These are phyloP conservation scores for Pelargonium myrrhifolium DNA, from an alignment of 441 rosid genomes.

Conservation along the genomic window DNA sequence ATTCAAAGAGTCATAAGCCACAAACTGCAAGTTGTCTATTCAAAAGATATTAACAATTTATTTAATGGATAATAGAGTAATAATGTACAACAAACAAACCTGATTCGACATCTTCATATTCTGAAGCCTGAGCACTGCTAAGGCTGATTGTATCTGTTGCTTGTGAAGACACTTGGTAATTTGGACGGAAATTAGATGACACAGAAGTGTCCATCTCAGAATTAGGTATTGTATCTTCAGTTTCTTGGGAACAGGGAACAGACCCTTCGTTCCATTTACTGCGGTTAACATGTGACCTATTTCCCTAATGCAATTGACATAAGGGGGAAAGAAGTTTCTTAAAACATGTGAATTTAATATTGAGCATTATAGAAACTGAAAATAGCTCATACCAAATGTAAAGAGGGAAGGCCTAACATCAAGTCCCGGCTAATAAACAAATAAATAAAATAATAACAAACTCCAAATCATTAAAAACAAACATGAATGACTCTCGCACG, in stretches of 20 bases:
- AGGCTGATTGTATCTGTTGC: constrained; percentile 53
- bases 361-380: neutral
- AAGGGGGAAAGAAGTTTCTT: constrained; percentile 6
- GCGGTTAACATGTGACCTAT: constrained; percentile 44
- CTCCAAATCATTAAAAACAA: too few relatives aligned
- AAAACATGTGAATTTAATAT: neutral
- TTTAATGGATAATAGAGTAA: constrained; percentile 6
- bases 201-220: constrained; percentile 50
- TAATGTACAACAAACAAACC: constrained; percentile 30
- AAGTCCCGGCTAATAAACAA: too few relatives aligned
- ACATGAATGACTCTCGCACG: too few relatives aligned
- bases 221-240: constrained; percentile 32
- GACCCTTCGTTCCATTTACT: constrained; percentile 41
- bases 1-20: neutral
- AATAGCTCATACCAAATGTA: neutral
- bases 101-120: constrained; percentile 81
- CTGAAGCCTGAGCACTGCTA: constrained; percentile 56
- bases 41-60: neutral
- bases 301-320: constrained; percentile 38
- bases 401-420: too few relatives aligned
- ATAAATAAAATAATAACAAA: too few relatives aligned
- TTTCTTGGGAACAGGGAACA: constrained; percentile 35
- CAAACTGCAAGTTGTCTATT: constrained; percentile 9
- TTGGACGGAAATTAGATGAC: constrained; percentile 43
- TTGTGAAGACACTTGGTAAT: constrained; percentile 41